Evolutionary conservation across 768 basidiomycete genomes (phyloP).

Genomic region (Termitomyces sp.): DNA sequence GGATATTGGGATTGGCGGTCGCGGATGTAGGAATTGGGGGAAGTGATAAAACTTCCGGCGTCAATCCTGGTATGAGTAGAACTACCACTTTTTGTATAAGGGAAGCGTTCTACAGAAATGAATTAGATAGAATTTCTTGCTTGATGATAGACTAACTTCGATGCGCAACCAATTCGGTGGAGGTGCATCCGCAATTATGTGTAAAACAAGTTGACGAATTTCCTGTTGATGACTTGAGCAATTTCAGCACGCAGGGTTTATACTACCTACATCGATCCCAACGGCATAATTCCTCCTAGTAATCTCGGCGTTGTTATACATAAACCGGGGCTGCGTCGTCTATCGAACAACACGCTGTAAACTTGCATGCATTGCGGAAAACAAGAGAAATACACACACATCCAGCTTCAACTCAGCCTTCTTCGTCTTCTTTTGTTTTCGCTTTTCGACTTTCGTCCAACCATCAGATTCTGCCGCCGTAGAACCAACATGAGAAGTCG

Average conservation of each 20-base stretch:
- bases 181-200: slow-evolving; percentile 78
- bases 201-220: slow-evolving; percentile 79
- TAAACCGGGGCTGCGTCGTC: slow-evolving; percentile 64
- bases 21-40: slow-evolving; percentile 69
- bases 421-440: slow-evolving; percentile 64
- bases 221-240: slow-evolving; percentile 45
- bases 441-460: slow-evolving; percentile 71
- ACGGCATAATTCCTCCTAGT: slow-evolving; percentile 66
- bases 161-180: slow-evolving; percentile 83
- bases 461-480: slow-evolving; percentile 22
- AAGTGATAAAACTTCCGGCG: slow-evolving; percentile 65
- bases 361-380: slow-evolving; percentile 6
- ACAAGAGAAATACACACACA: slow-evolving; percentile 39
- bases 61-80: slow-evolving; percentile 83
- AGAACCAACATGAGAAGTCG: neutral
- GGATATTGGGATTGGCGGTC: slow-evolving; percentile 44
- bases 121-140: neutral
- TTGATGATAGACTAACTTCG: slow-evolving; percentile 47
- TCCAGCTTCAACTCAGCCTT: slow-evolving; percentile 53
- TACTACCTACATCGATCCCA: slow-evolving; percentile 65
- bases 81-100: slow-evolving; percentile 75
- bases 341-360: slow-evolving; percentile 17
- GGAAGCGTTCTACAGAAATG: slow-evolving; percentile 52
- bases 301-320: slow-evolving; percentile 79
- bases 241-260: neutral